phyloP scores from a whole-genome alignment of 139 green algal species.

The Eudorina sp. region DNA sequence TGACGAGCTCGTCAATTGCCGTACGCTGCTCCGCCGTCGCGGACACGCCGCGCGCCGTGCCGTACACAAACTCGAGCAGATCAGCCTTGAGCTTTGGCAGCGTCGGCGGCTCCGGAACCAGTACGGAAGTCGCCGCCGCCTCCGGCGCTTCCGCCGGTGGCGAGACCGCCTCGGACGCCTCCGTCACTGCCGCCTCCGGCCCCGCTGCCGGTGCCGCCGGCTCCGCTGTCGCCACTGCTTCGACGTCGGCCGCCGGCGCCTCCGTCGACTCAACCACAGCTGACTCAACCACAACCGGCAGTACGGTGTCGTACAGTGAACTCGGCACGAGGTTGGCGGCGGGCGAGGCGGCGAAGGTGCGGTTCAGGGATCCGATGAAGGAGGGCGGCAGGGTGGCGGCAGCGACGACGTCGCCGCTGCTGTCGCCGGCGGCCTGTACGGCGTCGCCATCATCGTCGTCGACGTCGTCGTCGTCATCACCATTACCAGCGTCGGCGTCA shows the following conservation, averaged over 20 bases:
- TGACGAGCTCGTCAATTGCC: constrained; percentile 71
- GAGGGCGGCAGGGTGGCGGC: background rate
- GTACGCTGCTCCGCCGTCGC: constrained; percentile 55
- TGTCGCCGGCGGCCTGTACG: too few species aligned
- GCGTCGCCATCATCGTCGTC: background rate
- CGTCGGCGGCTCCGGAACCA: background rate
- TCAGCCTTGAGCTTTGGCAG: constrained; percentile 43
- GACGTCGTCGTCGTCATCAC: background rate
- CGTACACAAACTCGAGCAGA: constrained; percentile 76
- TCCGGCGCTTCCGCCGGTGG: background rate
- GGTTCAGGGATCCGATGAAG: background rate
- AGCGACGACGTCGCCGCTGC: background rate
- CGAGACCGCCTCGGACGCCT: background rate
- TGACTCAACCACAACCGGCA: background rate
- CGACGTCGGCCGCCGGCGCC: background rate
- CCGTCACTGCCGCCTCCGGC: background rate
- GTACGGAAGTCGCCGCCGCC: background rate
- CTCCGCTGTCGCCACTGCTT: background rate
- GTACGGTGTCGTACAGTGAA: background rate
- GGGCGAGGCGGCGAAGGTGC: background rate
- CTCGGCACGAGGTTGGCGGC: background rate
- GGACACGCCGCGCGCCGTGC: constrained; percentile 63
- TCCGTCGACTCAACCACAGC: background rate
- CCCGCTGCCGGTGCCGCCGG: background rate
- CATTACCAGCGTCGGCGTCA: too few species aligned